Evolutionary conservation across 73 alveolate genomes (phyloP).

Genomic region (Symbiodinium pilosum): DNA sequence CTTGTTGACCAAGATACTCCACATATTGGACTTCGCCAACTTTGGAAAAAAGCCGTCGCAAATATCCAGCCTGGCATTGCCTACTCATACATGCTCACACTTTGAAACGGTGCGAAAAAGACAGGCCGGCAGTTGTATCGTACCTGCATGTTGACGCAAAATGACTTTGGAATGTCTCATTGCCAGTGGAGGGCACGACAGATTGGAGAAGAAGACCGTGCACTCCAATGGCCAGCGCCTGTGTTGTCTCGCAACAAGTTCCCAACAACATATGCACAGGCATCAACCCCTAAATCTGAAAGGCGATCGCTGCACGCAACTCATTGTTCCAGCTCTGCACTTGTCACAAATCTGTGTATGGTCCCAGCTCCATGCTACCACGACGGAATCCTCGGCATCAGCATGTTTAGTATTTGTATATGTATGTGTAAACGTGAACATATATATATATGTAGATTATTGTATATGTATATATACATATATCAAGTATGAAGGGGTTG

Average conservation of each 20-base stretch:
- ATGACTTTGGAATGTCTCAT: background rate
- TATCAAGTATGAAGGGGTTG: too few species aligned
- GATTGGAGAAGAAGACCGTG: background rate
- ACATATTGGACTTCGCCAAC: background rate
- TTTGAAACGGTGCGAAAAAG: background rate
- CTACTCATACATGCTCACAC: background rate
- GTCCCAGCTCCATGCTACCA: background rate
- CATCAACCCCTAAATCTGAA: too few species aligned
- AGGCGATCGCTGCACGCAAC: too few species aligned
- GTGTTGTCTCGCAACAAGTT: too few species aligned
- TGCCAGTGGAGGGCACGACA: background rate
- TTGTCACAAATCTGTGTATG: too few species aligned
- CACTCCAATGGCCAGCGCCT: background rate
- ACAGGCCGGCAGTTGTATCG: background rate
- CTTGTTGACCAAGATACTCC: background rate
- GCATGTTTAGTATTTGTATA: too few species aligned
- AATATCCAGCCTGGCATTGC: slow-evolving; percentile 1
- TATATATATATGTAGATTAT: too few species aligned
- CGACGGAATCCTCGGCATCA: background rate
- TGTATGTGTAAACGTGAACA: too few species aligned
- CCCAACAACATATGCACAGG: too few species aligned
- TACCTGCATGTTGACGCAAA: background rate
- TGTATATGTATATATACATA: too few species aligned
- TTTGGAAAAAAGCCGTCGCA: background rate
- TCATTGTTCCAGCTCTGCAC: too few species aligned